Evolutionary conservation across 2,329 filamentous ascomycete genomes (phyloP).

Genomic region (Trichoderma atrobrunneum): DNA sequence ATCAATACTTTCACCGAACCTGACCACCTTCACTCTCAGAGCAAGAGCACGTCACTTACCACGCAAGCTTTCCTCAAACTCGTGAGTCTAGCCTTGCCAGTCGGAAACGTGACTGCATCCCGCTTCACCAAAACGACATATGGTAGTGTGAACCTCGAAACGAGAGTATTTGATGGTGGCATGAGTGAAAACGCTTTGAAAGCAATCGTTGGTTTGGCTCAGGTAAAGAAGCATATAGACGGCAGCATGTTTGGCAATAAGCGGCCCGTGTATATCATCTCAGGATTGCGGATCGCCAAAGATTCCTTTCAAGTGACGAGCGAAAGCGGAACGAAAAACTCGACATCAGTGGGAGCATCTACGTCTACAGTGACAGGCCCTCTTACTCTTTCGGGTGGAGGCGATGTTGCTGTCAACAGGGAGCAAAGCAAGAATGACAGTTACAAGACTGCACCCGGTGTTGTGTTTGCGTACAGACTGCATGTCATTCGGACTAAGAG

Average conservation of each 20-base stretch:
- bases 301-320: neutral
- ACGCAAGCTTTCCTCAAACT: neutral
- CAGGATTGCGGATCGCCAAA: neutral
- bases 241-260: neutral
- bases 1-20: neutral
- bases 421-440: neutral
- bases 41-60: neutral
- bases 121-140: neutral
- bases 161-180: neutral
- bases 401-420: neutral
- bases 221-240: neutral
- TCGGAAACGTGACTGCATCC: neutral
- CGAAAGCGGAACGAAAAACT: neutral
- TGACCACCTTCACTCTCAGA: neutral
- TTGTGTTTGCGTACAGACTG: neutral
- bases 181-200: neutral
- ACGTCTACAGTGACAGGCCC: neutral
- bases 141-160: neutral
- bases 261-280: neutral
- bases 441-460: neutral
- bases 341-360: neutral
- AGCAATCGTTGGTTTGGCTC: neutral
- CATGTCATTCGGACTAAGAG: neutral
- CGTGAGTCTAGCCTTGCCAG: neutral
- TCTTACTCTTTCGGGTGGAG: neutral